Conservation (phyloP, 2,329 filamentous ascomycete species). For the Neoscytalidium dimidiatum region DNA sequence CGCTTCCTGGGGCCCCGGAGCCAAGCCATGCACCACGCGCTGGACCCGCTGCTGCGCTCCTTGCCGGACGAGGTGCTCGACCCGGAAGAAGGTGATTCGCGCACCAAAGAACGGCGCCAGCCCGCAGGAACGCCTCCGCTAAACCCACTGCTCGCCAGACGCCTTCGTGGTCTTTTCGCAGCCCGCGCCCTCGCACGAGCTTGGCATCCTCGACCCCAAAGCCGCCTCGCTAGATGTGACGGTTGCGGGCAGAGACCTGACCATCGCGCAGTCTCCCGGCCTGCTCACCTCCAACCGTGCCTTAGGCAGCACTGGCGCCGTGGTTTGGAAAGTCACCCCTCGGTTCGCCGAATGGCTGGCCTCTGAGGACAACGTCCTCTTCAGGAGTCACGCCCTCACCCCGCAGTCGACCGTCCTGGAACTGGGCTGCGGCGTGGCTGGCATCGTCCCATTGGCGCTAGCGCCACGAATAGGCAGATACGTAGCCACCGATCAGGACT, state of each 20-base stretch:
- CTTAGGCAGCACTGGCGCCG: slow-evolving; percentile 77
- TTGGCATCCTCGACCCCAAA: slow-evolving; percentile 19
- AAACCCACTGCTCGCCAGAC: slow-evolving; percentile 56
- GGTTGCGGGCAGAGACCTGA: slow-evolving; percentile 69
- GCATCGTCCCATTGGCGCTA: slow-evolving; percentile 72
- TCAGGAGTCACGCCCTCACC: slow-evolving; percentile 54
- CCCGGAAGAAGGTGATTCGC: slow-evolving; percentile 59
- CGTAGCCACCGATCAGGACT: slow-evolving; percentile 83
- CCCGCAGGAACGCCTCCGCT: slow-evolving; percentile 1
- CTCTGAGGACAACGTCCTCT: slow-evolving; percentile 63
- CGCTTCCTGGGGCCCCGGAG: background rate
- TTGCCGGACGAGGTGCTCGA: slow-evolving; percentile 57
- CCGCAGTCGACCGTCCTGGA: slow-evolving; percentile 68
- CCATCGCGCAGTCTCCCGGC: slow-evolving; percentile 79
- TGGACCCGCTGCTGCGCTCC: slow-evolving; percentile 36
- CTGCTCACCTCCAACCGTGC: slow-evolving; percentile 75
- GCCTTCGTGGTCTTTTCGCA: slow-evolving; percentile 85
- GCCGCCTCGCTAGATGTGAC: slow-evolving; percentile 45
- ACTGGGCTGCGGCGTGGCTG: slow-evolving; percentile 85
- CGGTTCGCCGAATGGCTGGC: slow-evolving; percentile 79
- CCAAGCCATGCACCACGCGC: slow-evolving; percentile 5
- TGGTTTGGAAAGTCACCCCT: slow-evolving; percentile 90
- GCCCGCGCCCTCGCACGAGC: slow-evolving; percentile 68
- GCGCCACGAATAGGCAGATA: slow-evolving; percentile 64
- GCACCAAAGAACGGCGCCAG: background rate